phyloP scores from a whole-genome alignment of 1,139 yeast genomes.

The Geotrichum phurueaensis region DNA sequence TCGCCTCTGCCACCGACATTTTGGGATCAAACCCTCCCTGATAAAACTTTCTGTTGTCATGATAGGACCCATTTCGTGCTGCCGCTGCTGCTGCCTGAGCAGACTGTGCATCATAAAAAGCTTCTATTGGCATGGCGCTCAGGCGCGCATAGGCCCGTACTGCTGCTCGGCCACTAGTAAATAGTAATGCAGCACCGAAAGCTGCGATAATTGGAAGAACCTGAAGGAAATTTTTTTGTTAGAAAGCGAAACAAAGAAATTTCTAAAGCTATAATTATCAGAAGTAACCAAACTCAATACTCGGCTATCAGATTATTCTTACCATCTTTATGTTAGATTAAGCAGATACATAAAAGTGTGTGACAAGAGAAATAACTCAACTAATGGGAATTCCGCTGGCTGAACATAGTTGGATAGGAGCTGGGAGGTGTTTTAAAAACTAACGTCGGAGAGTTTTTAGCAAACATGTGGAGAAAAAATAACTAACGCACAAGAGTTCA shows the following conservation, averaged over 20 bases:
- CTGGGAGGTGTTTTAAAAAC: not conserved
- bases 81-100: constrained; percentile 23
- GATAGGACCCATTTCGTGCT: constrained; percentile 11
- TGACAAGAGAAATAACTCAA: not conserved
- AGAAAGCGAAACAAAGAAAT: not conserved
- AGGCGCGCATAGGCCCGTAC: constrained; percentile 32
- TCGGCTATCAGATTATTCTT: not conserved
- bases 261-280: not conserved
- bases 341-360: not conserved
- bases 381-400: not conserved
- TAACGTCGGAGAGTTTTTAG: no score
- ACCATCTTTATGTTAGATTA: not conserved
- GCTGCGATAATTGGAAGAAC: constrained; percentile 26
- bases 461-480: not conserved
- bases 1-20: constrained; percentile 37
- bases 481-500: not conserved
- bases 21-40: constrained; percentile 35
- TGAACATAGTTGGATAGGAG: not conserved
- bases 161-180: constrained; percentile 34
- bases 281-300: not conserved
- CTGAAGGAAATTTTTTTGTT: constrained; percentile 5
- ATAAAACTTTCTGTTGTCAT: constrained; percentile 19
- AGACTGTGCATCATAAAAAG: constrained; percentile 21
- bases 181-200: constrained; percentile 26
- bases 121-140: constrained; percentile 32